phyloP scores from a whole-genome alignment of 2,329 filamentous ascomycete genomes.

The Colletotrichum sojae region DNA sequence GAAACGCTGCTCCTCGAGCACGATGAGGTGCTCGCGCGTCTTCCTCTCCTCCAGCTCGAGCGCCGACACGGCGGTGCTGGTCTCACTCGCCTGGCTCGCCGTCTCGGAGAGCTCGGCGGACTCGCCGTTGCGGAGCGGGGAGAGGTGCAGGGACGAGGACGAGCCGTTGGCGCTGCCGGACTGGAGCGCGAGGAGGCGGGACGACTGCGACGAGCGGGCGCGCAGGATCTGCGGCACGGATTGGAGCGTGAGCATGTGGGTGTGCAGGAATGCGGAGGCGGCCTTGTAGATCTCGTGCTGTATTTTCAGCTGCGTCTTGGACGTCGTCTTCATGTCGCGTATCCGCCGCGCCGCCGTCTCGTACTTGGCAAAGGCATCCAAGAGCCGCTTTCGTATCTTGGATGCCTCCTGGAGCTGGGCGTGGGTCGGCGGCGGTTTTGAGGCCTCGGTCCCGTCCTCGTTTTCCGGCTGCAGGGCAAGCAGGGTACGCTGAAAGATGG shows the following conservation, averaged over 20 bases:
- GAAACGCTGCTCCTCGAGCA: constrained; percentile 92
- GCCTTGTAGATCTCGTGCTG: constrained; percentile 88
- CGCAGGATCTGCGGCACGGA: constrained; percentile 77
- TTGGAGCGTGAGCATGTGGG: constrained; percentile 92
- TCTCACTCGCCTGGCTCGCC: constrained; percentile 65
- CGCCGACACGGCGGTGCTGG: constrained; percentile 67
- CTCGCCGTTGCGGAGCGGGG: constrained; percentile 64
- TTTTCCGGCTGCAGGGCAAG: constrained; percentile 74
- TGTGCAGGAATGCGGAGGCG: constrained; percentile 85
- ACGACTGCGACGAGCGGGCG: constrained; percentile 53
- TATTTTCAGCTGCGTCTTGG: constrained; percentile 78
- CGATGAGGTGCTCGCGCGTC: constrained; percentile 82
- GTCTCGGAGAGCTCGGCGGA: constrained; percentile 60
- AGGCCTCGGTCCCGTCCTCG: constrained; percentile 49
- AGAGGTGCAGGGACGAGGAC: constrained; percentile 51
- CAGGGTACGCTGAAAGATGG: constrained; percentile 86
- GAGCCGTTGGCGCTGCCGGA: constrained; percentile 51
- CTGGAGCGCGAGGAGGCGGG: constrained; percentile 49
- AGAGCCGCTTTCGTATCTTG: constrained; percentile 90
- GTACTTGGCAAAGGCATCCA: constrained; percentile 91
- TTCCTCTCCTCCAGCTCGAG: constrained; percentile 89
- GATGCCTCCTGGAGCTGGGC: constrained; percentile 87
- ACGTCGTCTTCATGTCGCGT: constrained; percentile 82
- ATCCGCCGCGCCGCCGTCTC: constrained; percentile 85
- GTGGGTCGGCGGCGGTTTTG: constrained; percentile 63